phyloP scores from a whole-genome alignment of 306 rosid genomes.

The Pyrus bretschneideri region DNA sequence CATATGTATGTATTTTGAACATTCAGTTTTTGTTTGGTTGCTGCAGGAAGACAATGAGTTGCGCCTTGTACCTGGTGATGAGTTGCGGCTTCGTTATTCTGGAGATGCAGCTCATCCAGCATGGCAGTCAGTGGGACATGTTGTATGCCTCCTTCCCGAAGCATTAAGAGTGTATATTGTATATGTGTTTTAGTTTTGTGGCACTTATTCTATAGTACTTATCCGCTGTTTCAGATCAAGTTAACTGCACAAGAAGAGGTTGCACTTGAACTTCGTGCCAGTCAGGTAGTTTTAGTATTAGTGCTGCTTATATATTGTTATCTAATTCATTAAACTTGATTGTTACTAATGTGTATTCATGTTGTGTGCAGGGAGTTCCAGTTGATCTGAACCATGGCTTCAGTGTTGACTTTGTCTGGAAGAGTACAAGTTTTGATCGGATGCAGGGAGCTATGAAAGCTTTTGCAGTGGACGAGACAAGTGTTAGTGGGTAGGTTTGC shows the following conservation, averaged over 20 bases:
- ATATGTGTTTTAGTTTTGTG: not conserved
- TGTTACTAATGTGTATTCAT: conserved; percentile 19
- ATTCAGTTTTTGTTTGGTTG: conserved; percentile 10
- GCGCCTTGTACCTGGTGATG: conserved; percentile 99
- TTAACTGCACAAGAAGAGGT: conserved; percentile 97
- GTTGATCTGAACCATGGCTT: conserved; percentile 93
- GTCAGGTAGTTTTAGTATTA: conserved; percentile 53
- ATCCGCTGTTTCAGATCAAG: conserved; percentile 61
- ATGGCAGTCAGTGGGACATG: conserved; percentile 99
- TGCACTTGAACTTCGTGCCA: conserved; percentile 95
- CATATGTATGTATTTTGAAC: not conserved
- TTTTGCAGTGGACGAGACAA: conserved; percentile 98
- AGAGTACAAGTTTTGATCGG: conserved; percentile 97
- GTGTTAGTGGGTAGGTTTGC: conserved; percentile 89
- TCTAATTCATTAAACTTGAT: not conserved
- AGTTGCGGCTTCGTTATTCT: conserved; percentile 90
- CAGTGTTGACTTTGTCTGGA: conserved; percentile 99
- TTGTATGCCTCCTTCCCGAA: conserved; percentile 45
- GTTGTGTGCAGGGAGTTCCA: conserved; percentile 82
- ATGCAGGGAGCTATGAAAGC: conserved; percentile 99
- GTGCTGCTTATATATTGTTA: not conserved
- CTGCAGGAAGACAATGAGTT: conserved; percentile 94
- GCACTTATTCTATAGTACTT: not conserved
- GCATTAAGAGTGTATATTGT: not conserved
- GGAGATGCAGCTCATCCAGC: conserved; percentile 99